A percentile compares a stretch with the other conserved stretches of the same genome.
These are phyloP conservation scores for Byssothecium circinans DNA, from an alignment of 2,329 filamentous ascomycete species.

Conservation along the genomic window DNA sequence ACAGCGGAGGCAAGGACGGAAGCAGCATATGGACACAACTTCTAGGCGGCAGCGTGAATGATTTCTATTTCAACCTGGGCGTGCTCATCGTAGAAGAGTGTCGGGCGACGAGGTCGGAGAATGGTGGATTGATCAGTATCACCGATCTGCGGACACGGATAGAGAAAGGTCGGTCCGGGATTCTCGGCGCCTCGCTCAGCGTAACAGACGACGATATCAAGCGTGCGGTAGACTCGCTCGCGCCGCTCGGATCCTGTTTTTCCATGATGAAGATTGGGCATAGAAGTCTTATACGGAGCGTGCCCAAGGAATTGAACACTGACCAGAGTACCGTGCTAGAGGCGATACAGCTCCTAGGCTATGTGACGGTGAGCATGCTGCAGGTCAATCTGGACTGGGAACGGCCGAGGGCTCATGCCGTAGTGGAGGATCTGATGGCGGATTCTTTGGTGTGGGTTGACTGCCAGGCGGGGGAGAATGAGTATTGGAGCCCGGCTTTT, in stretches of 20 bases:
- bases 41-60: slow-evolving; percentile 86
- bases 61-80: slow-evolving; percentile 97
- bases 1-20: slow-evolving; percentile 52
- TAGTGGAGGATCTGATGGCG: slow-evolving; percentile 83
- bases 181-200: slow-evolving; percentile 68
- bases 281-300: slow-evolving; percentile 84
- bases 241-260: slow-evolving; percentile 86
- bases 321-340: slow-evolving; percentile 93
- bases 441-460: slow-evolving; percentile 96
- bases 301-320: slow-evolving; percentile 92
- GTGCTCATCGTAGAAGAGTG: slow-evolving; percentile 96
- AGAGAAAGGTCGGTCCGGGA: slow-evolving; percentile 65
- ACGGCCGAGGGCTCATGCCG: slow-evolving; percentile 78
- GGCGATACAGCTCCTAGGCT: slow-evolving; percentile 85
- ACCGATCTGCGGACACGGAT: slow-evolving; percentile 78
- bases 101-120: slow-evolving; percentile 80
- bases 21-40: slow-evolving; percentile 90
- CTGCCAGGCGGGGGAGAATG: slow-evolving; percentile 78
- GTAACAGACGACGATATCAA: slow-evolving; percentile 92
- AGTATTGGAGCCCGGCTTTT: slow-evolving; percentile 89
- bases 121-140: slow-evolving; percentile 87
- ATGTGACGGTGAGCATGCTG: slow-evolving; percentile 86
- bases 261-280: slow-evolving; percentile 80
- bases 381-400: slow-evolving; percentile 86
- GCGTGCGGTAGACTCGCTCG: slow-evolving; percentile 81